Evolutionary conservation across 768 basidiomycete species (phyloP).

Genomic region (Astraeus odoratus): DNA sequence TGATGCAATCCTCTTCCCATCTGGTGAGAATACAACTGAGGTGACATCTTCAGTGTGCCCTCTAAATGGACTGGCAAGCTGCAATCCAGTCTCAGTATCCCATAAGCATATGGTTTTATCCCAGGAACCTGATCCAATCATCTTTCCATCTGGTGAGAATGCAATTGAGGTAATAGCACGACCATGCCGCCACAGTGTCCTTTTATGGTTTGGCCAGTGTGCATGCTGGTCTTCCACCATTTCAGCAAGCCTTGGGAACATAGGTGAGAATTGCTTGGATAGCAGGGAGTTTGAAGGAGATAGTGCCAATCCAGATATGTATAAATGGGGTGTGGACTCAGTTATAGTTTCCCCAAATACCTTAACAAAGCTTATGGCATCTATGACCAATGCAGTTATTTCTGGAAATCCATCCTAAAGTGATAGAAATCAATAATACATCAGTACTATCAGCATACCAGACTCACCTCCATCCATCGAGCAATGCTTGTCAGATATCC

Average conservation of each 20-base stretch:
- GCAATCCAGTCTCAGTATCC: no score
- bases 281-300: not conserved
- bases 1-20: no score
- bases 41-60: no score
- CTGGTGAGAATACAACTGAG: no score
- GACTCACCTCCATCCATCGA: not conserved
- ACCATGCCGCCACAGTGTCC: not conserved
- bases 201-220: not conserved
- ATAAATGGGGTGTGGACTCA: not conserved
- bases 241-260: not conserved
- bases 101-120: no score
- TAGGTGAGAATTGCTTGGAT: not conserved
- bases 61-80: no score
- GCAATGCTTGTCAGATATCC: not conserved
- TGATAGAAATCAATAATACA: not conserved
- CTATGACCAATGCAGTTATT: not conserved
- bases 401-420: not conserved
- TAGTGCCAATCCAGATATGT: not conserved
- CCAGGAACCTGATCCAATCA: not conserved
- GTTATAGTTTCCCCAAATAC: not conserved
- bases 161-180: not conserved
- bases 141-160: conserved; percentile 6
- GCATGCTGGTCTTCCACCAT: not conserved
- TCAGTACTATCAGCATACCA: not conserved
- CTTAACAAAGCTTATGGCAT: not conserved